A percentile compares a stretch with the other conserved stretches of the same genome.
phyloP scores from a whole-genome alignment of 257 asterid genomes.

The Echites panduratus region DNA sequence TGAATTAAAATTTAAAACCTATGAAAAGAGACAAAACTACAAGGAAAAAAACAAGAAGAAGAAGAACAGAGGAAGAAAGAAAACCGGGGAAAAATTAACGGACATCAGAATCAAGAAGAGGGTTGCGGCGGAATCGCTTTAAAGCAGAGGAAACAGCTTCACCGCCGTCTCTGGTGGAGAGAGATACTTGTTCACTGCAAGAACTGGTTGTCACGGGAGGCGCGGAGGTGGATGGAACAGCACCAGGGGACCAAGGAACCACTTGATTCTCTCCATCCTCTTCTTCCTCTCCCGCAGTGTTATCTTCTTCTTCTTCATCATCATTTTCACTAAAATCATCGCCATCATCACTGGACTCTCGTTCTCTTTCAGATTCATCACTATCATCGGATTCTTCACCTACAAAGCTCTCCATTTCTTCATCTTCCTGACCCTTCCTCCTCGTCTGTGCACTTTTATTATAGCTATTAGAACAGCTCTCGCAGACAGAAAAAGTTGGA shows the following conservation, averaged over 20 bases:
- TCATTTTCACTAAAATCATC: slow-evolving; percentile 1
- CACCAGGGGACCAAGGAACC: slow-evolving; percentile 25
- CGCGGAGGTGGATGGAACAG: slow-evolving; percentile 10
- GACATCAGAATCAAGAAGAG: slow-evolving; percentile 21
- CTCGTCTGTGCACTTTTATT: neutral
- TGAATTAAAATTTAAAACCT: neutral
- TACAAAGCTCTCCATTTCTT: neutral
- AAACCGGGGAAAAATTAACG: neutral
- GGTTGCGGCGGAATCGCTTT: slow-evolving; percentile 12
- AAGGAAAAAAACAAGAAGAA: neutral
- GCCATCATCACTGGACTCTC: neutral
- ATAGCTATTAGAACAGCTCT: slow-evolving; percentile 18
- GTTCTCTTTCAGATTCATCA: slow-evolving; percentile 6
- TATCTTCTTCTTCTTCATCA: neutral
- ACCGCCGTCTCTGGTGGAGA: slow-evolving; percentile 11
- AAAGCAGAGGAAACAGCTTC: slow-evolving; percentile 11
- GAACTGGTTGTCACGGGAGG: slow-evolving; percentile 20
- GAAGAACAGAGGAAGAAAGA: neutral
- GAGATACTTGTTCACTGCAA: slow-evolving; percentile 10
- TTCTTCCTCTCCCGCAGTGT: slow-evolving; percentile 3
- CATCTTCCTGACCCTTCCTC: neutral
- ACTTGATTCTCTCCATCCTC: slow-evolving; percentile 34
- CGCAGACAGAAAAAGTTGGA: slow-evolving; percentile 27
- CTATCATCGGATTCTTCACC: neutral
- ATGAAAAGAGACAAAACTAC: too few relatives aligned